Evolutionary conservation across 371 early-diverging fungal genomes (phyloP).

Genomic region (Phascolomyces articulosus): DNA sequence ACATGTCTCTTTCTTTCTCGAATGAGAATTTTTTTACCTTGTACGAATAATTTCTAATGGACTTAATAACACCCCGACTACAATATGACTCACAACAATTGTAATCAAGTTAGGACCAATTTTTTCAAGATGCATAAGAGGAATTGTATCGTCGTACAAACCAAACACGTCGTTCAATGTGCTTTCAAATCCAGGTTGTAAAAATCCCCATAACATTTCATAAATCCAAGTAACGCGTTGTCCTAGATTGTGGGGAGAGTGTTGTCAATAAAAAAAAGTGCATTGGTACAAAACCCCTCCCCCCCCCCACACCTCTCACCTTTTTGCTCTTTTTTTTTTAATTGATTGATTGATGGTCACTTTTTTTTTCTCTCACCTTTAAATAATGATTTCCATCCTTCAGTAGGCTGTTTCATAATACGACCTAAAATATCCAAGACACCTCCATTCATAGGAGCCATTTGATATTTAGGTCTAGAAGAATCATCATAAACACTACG

Average conservation of each 20-base stretch:
- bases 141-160: slow-evolving; percentile 78
- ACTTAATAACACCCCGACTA: slow-evolving; percentile 71
- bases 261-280: too few species aligned
- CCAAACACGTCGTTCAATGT: slow-evolving; percentile 75
- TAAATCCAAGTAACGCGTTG: slow-evolving; percentile 73
- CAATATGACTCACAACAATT: slow-evolving; percentile 66
- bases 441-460: slow-evolving; percentile 64
- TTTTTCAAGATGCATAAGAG: slow-evolving; percentile 65
- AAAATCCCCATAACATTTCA: slow-evolving; percentile 68
- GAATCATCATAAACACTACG: slow-evolving; percentile 59
- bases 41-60: slow-evolving; percentile 81
- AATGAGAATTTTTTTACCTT: slow-evolving; percentile 28
- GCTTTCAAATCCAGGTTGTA: slow-evolving; percentile 78
- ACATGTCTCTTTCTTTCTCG: too few species aligned
- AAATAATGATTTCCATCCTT: slow-evolving; percentile 67
- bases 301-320: too few species aligned
- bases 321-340: slow-evolving; percentile 2
- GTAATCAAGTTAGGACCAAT: slow-evolving; percentile 69
- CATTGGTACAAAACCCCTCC: too few species aligned
- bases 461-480: slow-evolving; percentile 60
- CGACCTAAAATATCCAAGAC: slow-evolving; percentile 52
- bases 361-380: slow-evolving; percentile 50
- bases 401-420: slow-evolving; percentile 61
- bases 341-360: too few species aligned
- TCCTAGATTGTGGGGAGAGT: too few species aligned